Percentiles rank a stretch among this genome's conserved stretches.
These are phyloP conservation scores for Suhomyces ambrosiae DNA, from an alignment of 1,139 yeast genomes.

Conservation along the genomic window DNA sequence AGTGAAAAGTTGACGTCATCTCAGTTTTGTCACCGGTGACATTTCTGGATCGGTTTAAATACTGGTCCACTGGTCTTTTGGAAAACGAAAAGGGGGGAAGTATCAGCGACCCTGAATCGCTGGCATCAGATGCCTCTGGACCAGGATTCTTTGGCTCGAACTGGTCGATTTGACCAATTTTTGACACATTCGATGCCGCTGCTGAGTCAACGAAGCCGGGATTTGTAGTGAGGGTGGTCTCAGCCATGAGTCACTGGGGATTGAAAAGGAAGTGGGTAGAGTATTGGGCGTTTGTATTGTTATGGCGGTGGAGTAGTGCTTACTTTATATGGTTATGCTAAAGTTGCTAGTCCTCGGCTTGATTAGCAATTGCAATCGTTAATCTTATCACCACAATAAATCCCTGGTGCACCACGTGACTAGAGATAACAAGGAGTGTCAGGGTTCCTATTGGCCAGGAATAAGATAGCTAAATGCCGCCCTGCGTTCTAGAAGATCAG, in stretches of 20 bases:
- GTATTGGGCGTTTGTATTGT: neutral
- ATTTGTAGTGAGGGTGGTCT: neutral
- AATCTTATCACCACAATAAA: neutral
- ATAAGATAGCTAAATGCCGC: too few relatives aligned
- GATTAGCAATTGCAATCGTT: neutral
- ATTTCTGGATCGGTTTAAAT: constrained; percentile 6
- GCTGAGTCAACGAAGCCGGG: neutral
- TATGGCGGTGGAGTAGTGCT: neutral
- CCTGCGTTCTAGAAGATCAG: neutral
- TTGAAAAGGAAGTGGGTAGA: neutral
- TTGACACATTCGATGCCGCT: neutral
- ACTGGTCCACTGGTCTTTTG: constrained; percentile 38
- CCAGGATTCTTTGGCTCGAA: neutral
- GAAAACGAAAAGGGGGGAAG: constrained; percentile 42
- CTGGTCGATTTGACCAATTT: neutral
- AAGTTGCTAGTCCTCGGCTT: neutral
- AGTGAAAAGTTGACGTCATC: constrained; percentile 20
- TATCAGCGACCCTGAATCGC: neutral
- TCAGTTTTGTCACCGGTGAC: constrained; percentile 4
- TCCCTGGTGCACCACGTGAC: neutral
- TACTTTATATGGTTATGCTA: too few relatives aligned
- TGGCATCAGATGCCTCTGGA: neutral
- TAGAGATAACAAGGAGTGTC: neutral
- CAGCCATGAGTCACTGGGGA: too few relatives aligned
- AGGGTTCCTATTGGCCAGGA: neutral